phyloP scores from a whole-genome alignment of 2,329 filamentous ascomycete genomes.

The Penicillium sclerotigenum region DNA sequence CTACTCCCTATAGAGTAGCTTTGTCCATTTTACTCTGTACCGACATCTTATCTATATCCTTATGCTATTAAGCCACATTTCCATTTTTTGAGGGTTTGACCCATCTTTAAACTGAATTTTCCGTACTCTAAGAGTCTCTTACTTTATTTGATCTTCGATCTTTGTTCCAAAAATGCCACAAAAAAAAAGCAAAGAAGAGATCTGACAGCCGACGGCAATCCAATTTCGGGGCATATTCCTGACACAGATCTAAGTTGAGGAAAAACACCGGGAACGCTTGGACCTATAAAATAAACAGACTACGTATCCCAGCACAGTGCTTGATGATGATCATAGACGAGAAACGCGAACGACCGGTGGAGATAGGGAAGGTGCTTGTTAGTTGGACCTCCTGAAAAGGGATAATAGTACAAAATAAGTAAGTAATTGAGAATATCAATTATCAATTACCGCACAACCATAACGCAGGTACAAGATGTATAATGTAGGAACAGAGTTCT shows the following conservation, averaged over 20 bases:
- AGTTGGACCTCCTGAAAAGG: neutral
- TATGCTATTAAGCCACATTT: neutral
- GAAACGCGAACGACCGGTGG: slow-evolving; percentile 4
- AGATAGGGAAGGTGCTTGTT: neutral
- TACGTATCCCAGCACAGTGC: neutral
- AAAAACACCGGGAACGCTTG: slow-evolving; percentile 1
- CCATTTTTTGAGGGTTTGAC: neutral
- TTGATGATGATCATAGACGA: slow-evolving; percentile 2
- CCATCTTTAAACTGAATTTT: neutral
- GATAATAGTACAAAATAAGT: neutral
- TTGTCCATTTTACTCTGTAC: no score
- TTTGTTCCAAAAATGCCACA: neutral
- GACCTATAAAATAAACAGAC: neutral
- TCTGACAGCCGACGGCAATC: neutral
- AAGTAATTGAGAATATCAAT: neutral
- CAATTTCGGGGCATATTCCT: slow-evolving; percentile 6
- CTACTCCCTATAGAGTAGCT: no score
- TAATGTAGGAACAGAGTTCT: neutral
- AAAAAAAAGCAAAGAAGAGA: neutral
- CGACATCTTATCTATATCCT: neutral
- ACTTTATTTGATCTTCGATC: neutral
- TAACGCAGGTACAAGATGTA: neutral
- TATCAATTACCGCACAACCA: neutral
- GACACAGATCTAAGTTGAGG: slow-evolving; percentile 1
- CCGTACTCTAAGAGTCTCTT: neutral